phyloP scores from a whole-genome alignment of 2,329 filamentous ascomycete species.

The Knufia fluminis region DNA sequence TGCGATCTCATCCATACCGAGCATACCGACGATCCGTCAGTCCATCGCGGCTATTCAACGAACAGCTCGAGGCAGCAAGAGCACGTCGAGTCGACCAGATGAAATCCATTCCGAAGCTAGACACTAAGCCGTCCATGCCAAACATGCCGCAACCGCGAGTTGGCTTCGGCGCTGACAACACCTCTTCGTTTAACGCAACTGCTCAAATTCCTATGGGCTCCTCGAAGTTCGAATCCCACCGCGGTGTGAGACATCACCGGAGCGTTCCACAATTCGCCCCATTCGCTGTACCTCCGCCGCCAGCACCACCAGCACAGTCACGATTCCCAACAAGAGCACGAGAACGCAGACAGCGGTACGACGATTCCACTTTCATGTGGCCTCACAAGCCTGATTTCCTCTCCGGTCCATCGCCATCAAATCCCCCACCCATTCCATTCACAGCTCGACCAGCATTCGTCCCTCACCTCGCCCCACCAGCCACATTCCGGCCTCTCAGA shows the following conservation, averaged over 20 bases:
- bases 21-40: background rate
- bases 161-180: background rate
- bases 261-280: constrained; percentile 9
- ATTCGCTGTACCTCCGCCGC: background rate
- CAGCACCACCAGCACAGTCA: background rate
- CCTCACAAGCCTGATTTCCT: background rate
- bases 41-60: background rate
- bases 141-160: background rate
- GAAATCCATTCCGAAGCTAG: background rate
- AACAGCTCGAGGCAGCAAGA: background rate
- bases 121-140: constrained; percentile 1
- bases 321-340: background rate
- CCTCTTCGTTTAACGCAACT: constrained; percentile 1
- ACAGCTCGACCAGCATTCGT: background rate
- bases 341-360: background rate
- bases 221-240: constrained; percentile 11
- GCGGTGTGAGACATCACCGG: constrained; percentile 3
- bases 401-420: background rate
- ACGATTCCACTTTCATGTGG: background rate
- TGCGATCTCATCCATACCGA: background rate
- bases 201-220: constrained; percentile 10
- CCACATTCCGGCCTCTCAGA: no score
- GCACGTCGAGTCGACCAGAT: background rate
- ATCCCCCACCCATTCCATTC: background rate
- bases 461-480: background rate